Evolutionary conservation across 1,284 basidiomycete species (phyloP).

Genomic region (Melampsora americana): DNA sequence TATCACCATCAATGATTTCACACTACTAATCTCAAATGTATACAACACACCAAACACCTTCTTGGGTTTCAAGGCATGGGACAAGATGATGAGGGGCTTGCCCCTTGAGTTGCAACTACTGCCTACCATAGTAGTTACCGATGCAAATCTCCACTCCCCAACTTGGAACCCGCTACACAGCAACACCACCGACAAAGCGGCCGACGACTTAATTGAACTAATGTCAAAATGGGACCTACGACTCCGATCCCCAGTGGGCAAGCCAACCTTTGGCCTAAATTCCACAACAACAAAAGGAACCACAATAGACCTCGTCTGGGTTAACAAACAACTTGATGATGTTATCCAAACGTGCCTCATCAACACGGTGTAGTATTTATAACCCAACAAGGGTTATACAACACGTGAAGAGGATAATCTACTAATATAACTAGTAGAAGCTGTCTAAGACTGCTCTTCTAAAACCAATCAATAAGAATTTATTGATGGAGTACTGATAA

Average conservation of each 20-base stretch:
- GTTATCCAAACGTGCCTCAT: background rate
- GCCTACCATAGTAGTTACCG: background rate
- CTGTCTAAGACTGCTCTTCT: no score
- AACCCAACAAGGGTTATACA: no score
- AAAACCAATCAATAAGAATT: no score
- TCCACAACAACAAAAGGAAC: no score
- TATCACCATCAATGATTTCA: background rate
- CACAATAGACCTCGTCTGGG: slow-evolving; percentile 12
- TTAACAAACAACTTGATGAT: background rate
- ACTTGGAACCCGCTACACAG: background rate
- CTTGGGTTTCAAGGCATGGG: background rate
- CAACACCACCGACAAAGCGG: background rate
- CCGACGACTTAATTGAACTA: background rate
- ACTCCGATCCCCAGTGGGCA: background rate
- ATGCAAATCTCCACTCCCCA: background rate
- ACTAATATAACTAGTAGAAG: no score
- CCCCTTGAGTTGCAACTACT: background rate
- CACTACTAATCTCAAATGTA: background rate
- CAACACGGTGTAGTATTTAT: no score
- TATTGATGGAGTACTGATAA: no score
- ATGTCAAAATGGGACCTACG: background rate
- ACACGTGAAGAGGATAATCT: no score
- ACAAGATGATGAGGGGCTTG: background rate
- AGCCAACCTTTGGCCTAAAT: slow-evolving; percentile 17
- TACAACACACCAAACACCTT: background rate